Evolutionary conservation across 176 grass and related monocot genomes (phyloP), one percentile per base, ranked within the genome.

Genomic region (Oryza rufipogon): DNA sequence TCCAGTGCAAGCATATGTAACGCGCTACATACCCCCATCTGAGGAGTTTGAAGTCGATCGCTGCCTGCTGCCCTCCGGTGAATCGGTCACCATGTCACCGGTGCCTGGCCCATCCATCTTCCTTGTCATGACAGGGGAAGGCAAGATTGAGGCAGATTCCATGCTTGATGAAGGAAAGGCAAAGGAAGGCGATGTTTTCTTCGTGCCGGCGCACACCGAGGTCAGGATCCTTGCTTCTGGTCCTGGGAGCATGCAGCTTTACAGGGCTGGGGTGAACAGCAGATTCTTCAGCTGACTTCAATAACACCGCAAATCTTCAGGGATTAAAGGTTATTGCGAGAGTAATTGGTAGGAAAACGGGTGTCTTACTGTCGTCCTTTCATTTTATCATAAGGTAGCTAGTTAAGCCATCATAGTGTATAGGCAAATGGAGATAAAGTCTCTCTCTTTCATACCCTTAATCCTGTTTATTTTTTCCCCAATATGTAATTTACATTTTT

Each of bases 91-190:
- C 17, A 93, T 93, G 81, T 77, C 69, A 23, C 78, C 92, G 0
- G 85, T 95, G 61, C 80, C 87, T n/a, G 91, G 92, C 23, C 92
- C 95, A 28, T 98, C 95, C 80, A 91, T 98, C 80, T 98, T 98
- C 63, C 41, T 95, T 7, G 68, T 98, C 26, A 61, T 95, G 85
- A 56, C 71, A 61, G 95, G 95, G 51, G 72, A 81, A 54, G 92
- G 90, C 8, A 74, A 80, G 70, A 80, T 95, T 41, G 73, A 78
- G 60, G 71, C 54, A 10, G 80, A 84, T 42, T 69, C 75, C 45
- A 64, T 66, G 25, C 44, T 48, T 52, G 87, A 77, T 11, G 45
- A 85, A 64, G 52, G 64, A 85, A 88, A 54, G 66, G 73, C 90
- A 36, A 89, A 52, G 30, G 84, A 87, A 52, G 95, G 95, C 2